phyloP scores from a whole-genome alignment of 139 green algal genomes.

The Chlamydomonas sp. region DNA sequence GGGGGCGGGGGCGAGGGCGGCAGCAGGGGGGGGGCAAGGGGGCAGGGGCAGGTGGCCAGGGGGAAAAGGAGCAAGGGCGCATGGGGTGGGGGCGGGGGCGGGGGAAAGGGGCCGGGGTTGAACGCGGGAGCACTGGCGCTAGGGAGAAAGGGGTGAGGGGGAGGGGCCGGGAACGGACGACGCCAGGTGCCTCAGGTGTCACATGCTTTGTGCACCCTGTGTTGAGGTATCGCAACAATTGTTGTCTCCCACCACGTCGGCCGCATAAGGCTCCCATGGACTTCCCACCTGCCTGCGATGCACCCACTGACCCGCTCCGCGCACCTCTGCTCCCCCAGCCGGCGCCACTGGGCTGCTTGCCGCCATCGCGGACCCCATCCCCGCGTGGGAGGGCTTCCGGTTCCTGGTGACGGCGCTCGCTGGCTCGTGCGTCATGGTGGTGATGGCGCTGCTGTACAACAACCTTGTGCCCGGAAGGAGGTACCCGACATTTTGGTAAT shows the following conservation, averaged over 20 bases:
- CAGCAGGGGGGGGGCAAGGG: background rate
- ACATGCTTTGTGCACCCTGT: too few relatives aligned
- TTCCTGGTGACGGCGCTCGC: constrained; percentile 11
- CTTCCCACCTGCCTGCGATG: too few relatives aligned
- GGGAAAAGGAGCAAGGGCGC: background rate
- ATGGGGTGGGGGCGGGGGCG: too few relatives aligned
- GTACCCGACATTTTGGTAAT: constrained; percentile 38
- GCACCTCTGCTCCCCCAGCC: background rate
- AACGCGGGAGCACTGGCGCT: too few relatives aligned
- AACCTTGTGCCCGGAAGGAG: constrained; percentile 13
- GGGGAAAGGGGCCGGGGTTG: too few relatives aligned
- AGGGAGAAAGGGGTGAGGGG: too few relatives aligned
- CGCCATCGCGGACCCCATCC: background rate
- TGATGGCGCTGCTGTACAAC: constrained; percentile 29
- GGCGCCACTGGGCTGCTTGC: constrained; percentile 24
- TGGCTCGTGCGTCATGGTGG: background rate
- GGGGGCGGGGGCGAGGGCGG: background rate
- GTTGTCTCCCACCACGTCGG: too few relatives aligned
- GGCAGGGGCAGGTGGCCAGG: background rate
- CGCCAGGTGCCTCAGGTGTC: too few relatives aligned
- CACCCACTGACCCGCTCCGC: background rate
- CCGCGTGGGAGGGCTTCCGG: constrained; percentile 34
- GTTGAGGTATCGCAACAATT: too few relatives aligned
- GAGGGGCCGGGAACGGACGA: too few relatives aligned
- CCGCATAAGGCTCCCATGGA: too few relatives aligned